These are phyloP conservation scores for Collybiopsis luxurians DNA, from an alignment of 768 basidiomycete species.

Conservation along the genomic window DNA sequence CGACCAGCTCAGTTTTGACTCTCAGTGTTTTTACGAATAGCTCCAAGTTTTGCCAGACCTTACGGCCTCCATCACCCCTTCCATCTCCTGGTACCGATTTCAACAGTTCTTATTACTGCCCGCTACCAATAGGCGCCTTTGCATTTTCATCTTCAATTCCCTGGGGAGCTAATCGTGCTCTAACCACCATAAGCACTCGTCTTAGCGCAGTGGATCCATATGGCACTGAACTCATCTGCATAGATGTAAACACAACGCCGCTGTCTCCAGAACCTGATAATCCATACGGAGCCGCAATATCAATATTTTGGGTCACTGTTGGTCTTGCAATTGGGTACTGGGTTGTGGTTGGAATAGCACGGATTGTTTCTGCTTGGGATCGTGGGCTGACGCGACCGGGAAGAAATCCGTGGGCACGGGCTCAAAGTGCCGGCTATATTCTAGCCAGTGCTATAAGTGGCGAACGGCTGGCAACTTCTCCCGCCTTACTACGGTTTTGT, in stretches of 20 bases:
- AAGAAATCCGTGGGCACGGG: slow-evolving; percentile 62
- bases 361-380: slow-evolving; percentile 83
- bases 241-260: slow-evolving; percentile 77
- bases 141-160: slow-evolving; percentile 77
- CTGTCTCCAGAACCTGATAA: slow-evolving; percentile 54
- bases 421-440: slow-evolving; percentile 85
- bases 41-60: slow-evolving; percentile 73
- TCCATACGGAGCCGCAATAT: slow-evolving; percentile 63
- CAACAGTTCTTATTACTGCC: slow-evolving; percentile 60
- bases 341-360: slow-evolving; percentile 74
- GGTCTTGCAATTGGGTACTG: slow-evolving; percentile 78
- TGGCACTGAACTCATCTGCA: slow-evolving; percentile 77
- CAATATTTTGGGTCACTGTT: slow-evolving; percentile 74
- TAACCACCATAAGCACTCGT: slow-evolving; percentile 83
- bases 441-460: slow-evolving; percentile 92
- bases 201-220: slow-evolving; percentile 88
- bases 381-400: slow-evolving; percentile 62
- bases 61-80: slow-evolving; percentile 77
- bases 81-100: slow-evolving; percentile 31
- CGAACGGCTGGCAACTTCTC: slow-evolving; percentile 79
- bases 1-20: slow-evolving; percentile 76
- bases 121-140: slow-evolving; percentile 74
- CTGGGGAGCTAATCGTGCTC: slow-evolving; percentile 58
- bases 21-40: slow-evolving; percentile 68
- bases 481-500: slow-evolving; percentile 89